Evolutionary conservation across 2,329 filamentous ascomycete species (phyloP), one percentile per base, ranked within the genome.

Genomic region (Endocalyx cinctus): DNA sequence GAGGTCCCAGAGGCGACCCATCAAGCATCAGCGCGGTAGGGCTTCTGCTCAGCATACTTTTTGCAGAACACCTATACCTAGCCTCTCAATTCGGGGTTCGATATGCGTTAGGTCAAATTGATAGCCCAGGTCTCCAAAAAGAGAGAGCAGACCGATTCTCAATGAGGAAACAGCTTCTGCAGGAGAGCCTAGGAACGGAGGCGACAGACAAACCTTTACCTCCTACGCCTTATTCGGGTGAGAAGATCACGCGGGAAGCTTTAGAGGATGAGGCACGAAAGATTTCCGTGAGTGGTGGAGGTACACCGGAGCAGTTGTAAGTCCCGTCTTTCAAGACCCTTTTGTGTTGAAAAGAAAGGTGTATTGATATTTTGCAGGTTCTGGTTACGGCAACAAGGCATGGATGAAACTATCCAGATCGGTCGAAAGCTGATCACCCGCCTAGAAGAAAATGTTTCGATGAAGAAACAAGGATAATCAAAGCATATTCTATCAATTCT

Each of bases 11-110:
- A 34, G 84, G 84, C 25, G 73, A 73, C 12, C 80, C 83, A 0
- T 77, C 75, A 27, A 74, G 79, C 29, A 84, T 96, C 51, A 81
- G 78, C 36, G 81, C 72, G 11, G 94, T 87, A 83, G 86, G 81
- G 0, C 67, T 96, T 3, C 72, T 98, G 5, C 67, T 95, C 13
- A 78, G 81, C 14, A 82, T 98, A 36, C 76, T 97, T 48, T 76
- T 94, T 47, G 81, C 87, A 0, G 92, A 98, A 57, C 90, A 98
- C 55, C 64, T 89, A 12, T 97, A 94, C 57, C 76, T 98, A n/a
- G 67, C 80, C 3, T 74, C 86, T 2, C 82, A 89, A 50, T 72
- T 82, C 41, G 74, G 71, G 1, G 84, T 96, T 5, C 77, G 82
- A 25, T 74, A 79, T 33, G 79, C 81, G 4, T 76, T 98, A 48